Base-by-base conservation (phyloP, 2,329 filamentous ascomycete genomes). In the Fusarium udum region DNA sequence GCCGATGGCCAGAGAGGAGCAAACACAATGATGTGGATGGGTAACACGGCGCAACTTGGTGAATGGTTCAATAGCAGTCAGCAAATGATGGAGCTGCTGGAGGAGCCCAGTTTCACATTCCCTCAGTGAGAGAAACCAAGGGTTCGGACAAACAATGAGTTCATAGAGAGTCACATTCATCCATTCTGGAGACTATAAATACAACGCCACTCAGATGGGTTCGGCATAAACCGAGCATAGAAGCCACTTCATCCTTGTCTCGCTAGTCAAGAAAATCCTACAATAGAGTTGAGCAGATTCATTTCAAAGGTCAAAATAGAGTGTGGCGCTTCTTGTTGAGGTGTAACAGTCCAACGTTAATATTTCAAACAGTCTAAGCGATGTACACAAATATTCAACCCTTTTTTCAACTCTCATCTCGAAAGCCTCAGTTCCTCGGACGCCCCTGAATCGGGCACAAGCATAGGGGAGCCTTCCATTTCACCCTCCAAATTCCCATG, bases 401-500 rank as follows among this genome's bases (percentile, higher is more conserved):
- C 22, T 20, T 26, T 53, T 45, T 40, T 7, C 6, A 36, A n/a
- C 56, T 28, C 60, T 65, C 74, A 75, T 57, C 68, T 59, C 34
- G 63, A 68, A 43, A 69, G 57, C 18, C 65, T 67, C 24, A 75
- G 55, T 26, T 75, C 74, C 15, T 78, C 78, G 15, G 68, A 51
- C 22, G 77, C 77, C 26, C 76, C 80, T 12, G 75, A 75, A 14
- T 78, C 79, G 42, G 77, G 79, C 11, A 80, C 75, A 46, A 86
- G 73, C 83, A 87, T 86, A 2, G 83, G 82, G 13, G 83, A 79
- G 4, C 77, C 79, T 64, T 86, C 86, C 7, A 71, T 75, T 57
- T 77, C 82, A 18, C 77, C 80, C 10, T 69, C 67, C 12, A 80
- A 64, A 46, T 77, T 79, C 13, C 67, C 77, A 31, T 78, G 79